These are phyloP conservation scores for Terana coerulea DNA, from an alignment of 768 basidiomycete species.

Conservation along the genomic window DNA sequence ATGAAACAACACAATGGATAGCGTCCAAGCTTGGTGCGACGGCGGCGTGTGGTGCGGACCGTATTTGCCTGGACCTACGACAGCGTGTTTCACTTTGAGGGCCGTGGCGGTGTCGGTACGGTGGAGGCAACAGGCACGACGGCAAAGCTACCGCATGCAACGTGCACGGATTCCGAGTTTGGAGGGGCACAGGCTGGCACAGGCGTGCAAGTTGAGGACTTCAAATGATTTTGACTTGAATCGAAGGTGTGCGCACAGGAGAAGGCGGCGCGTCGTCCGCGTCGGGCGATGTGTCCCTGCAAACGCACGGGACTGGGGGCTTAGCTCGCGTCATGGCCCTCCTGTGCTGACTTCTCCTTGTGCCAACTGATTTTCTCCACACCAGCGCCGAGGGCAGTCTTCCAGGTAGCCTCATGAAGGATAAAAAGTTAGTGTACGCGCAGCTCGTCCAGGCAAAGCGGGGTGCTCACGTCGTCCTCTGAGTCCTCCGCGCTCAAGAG, in stretches of 20 bases:
- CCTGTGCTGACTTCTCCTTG: constrained; percentile 21
- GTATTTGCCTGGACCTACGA: neutral
- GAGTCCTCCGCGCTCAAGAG: constrained; percentile 16
- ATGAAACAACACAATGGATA: neutral
- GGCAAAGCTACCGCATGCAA: too few species aligned
- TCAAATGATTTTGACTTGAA: neutral
- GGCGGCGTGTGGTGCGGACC: neutral
- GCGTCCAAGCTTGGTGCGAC: neutral
- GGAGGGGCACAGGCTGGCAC: constrained; percentile 2
- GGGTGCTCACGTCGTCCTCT: constrained; percentile 19
- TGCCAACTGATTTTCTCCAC: constrained; percentile 49
- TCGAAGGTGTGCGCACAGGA: neutral
- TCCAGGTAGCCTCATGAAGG: constrained; percentile 7
- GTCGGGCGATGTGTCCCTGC: too few species aligned
- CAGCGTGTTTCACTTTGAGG: neutral
- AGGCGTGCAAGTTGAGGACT: neutral
- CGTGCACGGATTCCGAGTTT: neutral
- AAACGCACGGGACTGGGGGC: neutral
- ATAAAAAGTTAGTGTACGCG: neutral
- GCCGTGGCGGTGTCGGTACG: neutral
- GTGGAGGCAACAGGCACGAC: too few species aligned
- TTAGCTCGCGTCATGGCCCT: neutral
- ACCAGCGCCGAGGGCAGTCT: constrained; percentile 35
- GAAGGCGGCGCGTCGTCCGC: neutral
- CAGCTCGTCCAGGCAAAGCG: neutral